Conservation (phyloP, 352 stramenopile species). For the Globisporangium okanoganense region DNA sequence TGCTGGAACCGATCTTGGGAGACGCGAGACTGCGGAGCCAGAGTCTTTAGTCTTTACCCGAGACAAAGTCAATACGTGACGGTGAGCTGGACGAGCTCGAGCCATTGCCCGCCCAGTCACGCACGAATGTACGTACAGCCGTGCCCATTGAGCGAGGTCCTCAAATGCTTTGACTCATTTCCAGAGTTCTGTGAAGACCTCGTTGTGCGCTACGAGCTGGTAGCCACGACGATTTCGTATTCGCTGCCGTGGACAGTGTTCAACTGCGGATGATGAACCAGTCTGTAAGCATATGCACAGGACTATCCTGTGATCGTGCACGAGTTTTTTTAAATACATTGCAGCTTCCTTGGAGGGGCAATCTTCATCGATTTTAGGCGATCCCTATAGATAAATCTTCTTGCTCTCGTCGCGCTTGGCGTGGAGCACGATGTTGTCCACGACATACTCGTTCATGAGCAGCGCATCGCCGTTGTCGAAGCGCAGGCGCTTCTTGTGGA, state of each 20-base stretch:
- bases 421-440: slow-evolving; percentile 58
- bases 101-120: background rate
- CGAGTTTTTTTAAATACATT: no score
- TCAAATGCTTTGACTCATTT: slow-evolving; percentile 1
- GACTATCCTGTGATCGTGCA: no score
- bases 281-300: no score
- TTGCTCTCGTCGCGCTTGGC: slow-evolving; percentile 52
- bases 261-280: slow-evolving; percentile 6
- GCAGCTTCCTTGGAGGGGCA: background rate
- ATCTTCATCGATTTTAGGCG: background rate
- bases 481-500: slow-evolving; percentile 68
- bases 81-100: background rate
- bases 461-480: slow-evolving; percentile 62
- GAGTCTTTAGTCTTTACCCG: background rate
- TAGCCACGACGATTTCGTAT: slow-evolving; percentile 5
- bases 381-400: slow-evolving; percentile 62
- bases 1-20: background rate
- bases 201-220: slow-evolving; percentile 7
- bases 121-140: slow-evolving; percentile 7
- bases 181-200: slow-evolving; percentile 4
- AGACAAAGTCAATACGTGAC: background rate
- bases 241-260: slow-evolving; percentile 12
- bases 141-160: slow-evolving; percentile 5
- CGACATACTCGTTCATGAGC: slow-evolving; percentile 64
- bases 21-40: background rate